These are phyloP conservation scores for Cyanodermella asteris DNA, from an alignment of 2,329 filamentous ascomycete genomes.

Conservation along the genomic window DNA sequence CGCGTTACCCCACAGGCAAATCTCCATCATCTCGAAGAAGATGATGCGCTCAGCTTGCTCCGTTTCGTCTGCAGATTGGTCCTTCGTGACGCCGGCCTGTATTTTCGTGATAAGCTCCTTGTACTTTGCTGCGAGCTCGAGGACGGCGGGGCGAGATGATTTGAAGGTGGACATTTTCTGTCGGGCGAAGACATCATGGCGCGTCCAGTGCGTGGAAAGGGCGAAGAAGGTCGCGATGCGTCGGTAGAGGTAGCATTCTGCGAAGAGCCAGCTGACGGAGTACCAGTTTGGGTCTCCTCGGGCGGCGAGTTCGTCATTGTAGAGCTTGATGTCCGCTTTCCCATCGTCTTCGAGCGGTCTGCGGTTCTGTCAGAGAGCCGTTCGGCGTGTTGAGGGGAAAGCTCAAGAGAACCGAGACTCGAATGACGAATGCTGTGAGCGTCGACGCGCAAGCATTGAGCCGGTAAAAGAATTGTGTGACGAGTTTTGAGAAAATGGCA, in stretches of 20 bases:
- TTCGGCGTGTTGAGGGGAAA: background rate
- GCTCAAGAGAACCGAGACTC: background rate
- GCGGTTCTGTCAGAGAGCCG: conserved; percentile 1
- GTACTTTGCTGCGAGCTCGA: conserved; percentile 65
- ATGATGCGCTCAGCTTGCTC: conserved; percentile 52
- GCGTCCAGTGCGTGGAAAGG: conserved; percentile 61
- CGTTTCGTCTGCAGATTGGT: conserved; percentile 20
- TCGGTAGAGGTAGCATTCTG: conserved; percentile 85
- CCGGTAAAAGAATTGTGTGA: background rate
- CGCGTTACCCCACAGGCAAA: conserved; percentile 92
- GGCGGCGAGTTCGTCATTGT: conserved; percentile 66
- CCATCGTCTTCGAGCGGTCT: conserved; percentile 62
- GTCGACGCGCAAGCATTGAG: background rate
- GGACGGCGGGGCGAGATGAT: conserved; percentile 66
- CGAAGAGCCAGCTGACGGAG: conserved; percentile 66
- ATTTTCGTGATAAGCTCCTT: conserved; percentile 49
- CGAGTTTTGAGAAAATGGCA: background rate
- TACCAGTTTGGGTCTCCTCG: conserved; percentile 62
- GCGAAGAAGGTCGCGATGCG: conserved; percentile 63
- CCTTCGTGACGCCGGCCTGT: conserved; percentile 22
- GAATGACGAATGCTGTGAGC: background rate
- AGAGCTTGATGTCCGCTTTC: conserved; percentile 49
- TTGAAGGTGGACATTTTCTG: conserved; percentile 87
- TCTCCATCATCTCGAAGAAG: conserved; percentile 86
- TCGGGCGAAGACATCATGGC: conserved; percentile 69